Evolutionary conservation across 164 flowering plant genomes (phyloP), one percentile per base, ranked within the genome.

Genomic region (Akebia trifoliata): DNA sequence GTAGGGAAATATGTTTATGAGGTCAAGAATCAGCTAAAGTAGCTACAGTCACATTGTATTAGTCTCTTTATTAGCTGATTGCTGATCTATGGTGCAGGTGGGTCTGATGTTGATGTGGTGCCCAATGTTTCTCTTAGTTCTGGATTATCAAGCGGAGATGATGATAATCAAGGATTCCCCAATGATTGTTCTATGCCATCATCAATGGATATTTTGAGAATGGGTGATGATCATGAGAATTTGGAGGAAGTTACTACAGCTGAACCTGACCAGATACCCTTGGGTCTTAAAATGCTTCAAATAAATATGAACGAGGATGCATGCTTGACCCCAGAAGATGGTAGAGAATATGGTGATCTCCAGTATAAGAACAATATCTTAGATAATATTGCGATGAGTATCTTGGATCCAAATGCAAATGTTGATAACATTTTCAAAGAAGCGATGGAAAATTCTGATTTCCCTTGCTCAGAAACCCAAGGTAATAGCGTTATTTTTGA

Each of bases 301-400:
- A 62, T 57, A 37, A 62, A 68, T 47, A 63, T 68, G 72, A 62
- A 68, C 47, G 72, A 68, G 34, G 63, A 62, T 68, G 72, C 72
- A 57, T 62, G 67, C 37, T 62, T 62, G 60, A 57, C 63, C 10
- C 63, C 62, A 28, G 67, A 68, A 46, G 63, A 58, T 29, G 60
- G 62, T 0, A 52, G 59, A 8, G 63, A 62, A 6, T 62, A 62
- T 53, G 72, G 56, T 4, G 63, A 62, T 53, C 50, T 68, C 63
- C 67, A 57, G 22, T 62, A 44, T 58, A 62, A 68, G 61, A 53
- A 53, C 40, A 62, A 62, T 39, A 45, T 68, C 37, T 34, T 62
- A 57, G 72, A 68, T 45, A 68, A 68, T 34, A 62, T 68, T 35
- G 58, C 72, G 18, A 51, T 57, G 63, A 62, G 63, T 48, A 62